These are phyloP conservation scores for Fennellomyces sp. DNA, from an alignment of 371 early-diverging fungal species.

Conservation along the genomic window DNA sequence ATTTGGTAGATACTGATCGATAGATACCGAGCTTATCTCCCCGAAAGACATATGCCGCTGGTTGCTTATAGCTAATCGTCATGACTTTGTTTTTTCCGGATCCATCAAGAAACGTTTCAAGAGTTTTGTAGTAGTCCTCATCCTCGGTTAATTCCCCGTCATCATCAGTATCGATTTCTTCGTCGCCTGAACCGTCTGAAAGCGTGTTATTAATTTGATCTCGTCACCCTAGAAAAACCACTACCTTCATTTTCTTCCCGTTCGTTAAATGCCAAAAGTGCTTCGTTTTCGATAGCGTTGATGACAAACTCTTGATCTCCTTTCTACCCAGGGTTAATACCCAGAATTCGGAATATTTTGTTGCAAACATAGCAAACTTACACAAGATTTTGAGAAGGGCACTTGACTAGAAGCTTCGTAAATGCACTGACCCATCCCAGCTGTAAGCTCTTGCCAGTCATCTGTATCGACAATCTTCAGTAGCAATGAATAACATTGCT, in stretches of 20 bases:
- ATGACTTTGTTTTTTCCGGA: neutral
- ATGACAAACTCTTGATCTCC: constrained; percentile 71
- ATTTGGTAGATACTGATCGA: too few species aligned
- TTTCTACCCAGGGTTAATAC: too few species aligned
- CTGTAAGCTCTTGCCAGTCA: constrained; percentile 11
- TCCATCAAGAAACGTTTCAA: neutral
- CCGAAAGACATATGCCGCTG: neutral
- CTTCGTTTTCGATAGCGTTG: constrained; percentile 69
- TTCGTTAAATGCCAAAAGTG: too few species aligned
- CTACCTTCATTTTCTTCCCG: too few species aligned
- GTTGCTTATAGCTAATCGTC: neutral
- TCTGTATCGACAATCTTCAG: neutral
- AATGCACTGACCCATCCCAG: constrained; percentile 63
- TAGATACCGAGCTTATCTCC: neutral
- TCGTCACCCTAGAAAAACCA: too few species aligned
- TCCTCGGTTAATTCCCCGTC: neutral
- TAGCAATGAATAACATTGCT: neutral
- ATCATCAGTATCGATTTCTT: neutral
- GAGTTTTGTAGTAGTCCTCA: neutral
- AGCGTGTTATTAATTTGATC: too few species aligned
- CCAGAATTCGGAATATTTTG: neutral
- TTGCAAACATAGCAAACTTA: constrained; percentile 9
- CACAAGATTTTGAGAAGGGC: constrained; percentile 46
- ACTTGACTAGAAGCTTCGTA: constrained; percentile 63
- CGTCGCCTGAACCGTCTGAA: neutral